Base-by-base conservation (phyloP, 2,329 filamentous ascomycete species). In the Pestalotiopsis sp. region DNA sequence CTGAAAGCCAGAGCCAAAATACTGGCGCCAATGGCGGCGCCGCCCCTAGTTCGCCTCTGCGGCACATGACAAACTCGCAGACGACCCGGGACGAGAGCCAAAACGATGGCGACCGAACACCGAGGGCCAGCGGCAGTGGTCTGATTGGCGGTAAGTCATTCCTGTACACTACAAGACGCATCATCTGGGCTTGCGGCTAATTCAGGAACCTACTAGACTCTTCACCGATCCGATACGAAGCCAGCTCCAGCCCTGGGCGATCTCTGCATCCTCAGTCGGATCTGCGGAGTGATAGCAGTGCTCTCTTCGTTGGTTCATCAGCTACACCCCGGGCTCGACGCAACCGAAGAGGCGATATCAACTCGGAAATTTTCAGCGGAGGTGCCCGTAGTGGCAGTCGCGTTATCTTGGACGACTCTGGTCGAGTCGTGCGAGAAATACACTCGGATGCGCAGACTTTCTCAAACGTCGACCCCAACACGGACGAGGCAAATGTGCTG, bases 141-240 rank as follows among this genome's bases (percentile, higher is more conserved):
- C 83, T 85, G 57, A 83, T 89, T 72, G 89, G 91, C 83, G 92
- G 92, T 93, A 80, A 79, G 84, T 72, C n/a, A 38, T 25, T 11
- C 56, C 41, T 4, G 41, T n/a, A 4, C 38, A 3, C 45, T 36
- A 1, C 31, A n/a, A 2, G 14, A 59, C 5, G 14, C 27, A 17
- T 36, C 25, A 1, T 11, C 6, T 14, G 23, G 20, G 20, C 61
- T 66, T 41, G 52, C 61, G 65, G 57, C 63, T 23, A 41, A 20
- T 12, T 70, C 52, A 36, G 61, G 66, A 70, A 23, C 66, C 9
- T 20, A 65, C 2, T 73, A 97, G 95, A 95, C 76, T 98, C 95
- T 0, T 98, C 95, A 1, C 95, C 95, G 1, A 93, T 98, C 73
- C 90, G 91, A 79, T 98, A 98, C 78, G 93, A 93, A 68, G 90